These are phyloP conservation scores for Tribonema minus DNA, from an alignment of 108 stramenopile species.

Conservation along the genomic window DNA sequence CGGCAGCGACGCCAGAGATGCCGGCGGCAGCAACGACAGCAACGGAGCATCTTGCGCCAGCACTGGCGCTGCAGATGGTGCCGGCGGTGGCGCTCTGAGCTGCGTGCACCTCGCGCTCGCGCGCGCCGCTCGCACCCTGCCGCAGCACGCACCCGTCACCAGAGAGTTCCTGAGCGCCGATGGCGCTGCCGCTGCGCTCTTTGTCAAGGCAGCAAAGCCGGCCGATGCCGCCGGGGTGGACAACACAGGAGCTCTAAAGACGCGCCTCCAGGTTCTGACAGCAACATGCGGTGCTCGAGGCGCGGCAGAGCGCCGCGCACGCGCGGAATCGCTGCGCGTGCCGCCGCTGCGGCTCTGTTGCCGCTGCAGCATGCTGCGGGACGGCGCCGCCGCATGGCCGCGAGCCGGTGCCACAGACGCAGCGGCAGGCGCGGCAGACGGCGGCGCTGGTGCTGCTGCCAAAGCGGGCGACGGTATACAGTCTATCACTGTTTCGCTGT, in stretches of 20 bases:
- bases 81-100: conserved; percentile 2
- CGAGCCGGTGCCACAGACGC: neutral
- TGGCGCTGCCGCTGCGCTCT: conserved; percentile 20
- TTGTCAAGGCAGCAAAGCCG: conserved; percentile 20
- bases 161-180: conserved; percentile 8
- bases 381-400: no score
- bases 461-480: no score
- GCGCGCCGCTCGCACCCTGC: conserved; percentile 23
- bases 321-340: no score
- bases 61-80: conserved; percentile 1
- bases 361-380: no score
- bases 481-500: no score
- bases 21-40: neutral
- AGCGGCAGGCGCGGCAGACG: no score
- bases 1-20: neutral
- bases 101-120: conserved; percentile 14
- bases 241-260: conserved; percentile 23
- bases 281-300: conserved; percentile 21
- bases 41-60: neutral
- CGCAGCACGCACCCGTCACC: conserved; percentile 19
- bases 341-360: no score
- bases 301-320: no score
- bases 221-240: conserved; percentile 19
- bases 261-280: conserved; percentile 16
- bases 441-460: no score